Evolutionary conservation across 2,329 filamentous ascomycete genomes (phyloP).

Genomic region (Shiraia bambusicola): DNA sequence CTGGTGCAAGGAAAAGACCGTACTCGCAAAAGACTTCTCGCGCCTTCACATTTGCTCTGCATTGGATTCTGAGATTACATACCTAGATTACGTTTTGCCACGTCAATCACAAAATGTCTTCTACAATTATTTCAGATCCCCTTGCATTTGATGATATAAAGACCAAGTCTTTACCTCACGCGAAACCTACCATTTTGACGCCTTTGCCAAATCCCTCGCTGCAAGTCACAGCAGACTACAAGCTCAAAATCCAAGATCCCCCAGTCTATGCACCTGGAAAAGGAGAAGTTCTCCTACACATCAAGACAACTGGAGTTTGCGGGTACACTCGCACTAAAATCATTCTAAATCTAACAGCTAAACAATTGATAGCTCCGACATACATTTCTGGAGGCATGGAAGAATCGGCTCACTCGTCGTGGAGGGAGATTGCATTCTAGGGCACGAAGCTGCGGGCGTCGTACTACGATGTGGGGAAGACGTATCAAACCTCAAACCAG

Average conservation of each 20-base stretch:
- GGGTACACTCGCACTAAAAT: conserved; percentile 47
- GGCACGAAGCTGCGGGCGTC: conserved; percentile 64
- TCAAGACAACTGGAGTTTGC: conserved; percentile 66
- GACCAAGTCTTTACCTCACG: conserved; percentile 10
- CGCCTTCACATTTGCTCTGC: no score
- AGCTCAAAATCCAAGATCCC: conserved; percentile 58
- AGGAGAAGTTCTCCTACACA: conserved; percentile 61
- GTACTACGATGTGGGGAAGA: conserved; percentile 60
- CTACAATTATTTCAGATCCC: conserved; percentile 11
- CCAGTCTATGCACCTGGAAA: conserved; percentile 57
- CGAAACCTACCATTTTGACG: conserved; percentile 19
- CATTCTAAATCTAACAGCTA: conserved; percentile 1
- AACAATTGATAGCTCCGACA: conserved; percentile 55
- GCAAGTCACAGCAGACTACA: conserved; percentile 62
- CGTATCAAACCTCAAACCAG: conserved; percentile 54
- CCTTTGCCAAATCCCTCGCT: conserved; percentile 55
- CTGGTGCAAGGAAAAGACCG: conserved; percentile 1
- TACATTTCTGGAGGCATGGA: conserved; percentile 69
- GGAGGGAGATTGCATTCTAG: conserved; percentile 64
- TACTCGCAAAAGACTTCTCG: no score
- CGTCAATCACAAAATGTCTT: conserved; percentile 17
- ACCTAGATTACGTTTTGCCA: neutral
- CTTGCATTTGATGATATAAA: neutral
- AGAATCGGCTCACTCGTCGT: conserved; percentile 64
- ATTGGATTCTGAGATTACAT: no score